Base-by-base conservation (phyloP, 208 protist genomes). In the Leishmania braziliensis region DNA sequence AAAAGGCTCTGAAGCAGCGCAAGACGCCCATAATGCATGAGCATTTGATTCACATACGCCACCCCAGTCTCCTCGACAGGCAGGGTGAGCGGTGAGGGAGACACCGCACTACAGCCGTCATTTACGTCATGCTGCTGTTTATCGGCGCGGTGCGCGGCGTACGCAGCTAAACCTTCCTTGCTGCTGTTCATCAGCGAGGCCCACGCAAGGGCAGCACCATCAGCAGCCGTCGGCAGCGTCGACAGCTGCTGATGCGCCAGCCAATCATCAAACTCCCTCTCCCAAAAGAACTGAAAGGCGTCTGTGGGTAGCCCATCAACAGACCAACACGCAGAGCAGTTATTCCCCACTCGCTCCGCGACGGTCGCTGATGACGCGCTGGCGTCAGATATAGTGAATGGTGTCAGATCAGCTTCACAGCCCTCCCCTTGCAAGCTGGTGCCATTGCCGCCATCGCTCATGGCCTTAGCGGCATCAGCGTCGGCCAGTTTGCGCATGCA, bases 201-300 rank as follows among this genome's bases (percentile, higher is more conserved):
- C 53, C 50, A 77, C 53, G 5, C n/a, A 20, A 77, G 73, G 23
- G 73, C 73, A 14, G 33, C 79, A 5, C 39, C 29, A 43, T 2
- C 8, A 48, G 8, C 36, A 50, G 43, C 39, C 14, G 68, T 33
- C 9, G 29, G 16, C 1, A 43, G 3, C 6, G 43, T n/a, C 63
- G 65, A 29, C 23, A 53, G 43, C 26, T 51, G 46, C 29, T 5
- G 5, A 51, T 56, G 33, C 29, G 36, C 3, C 46, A 83, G 54
- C 80, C 74, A 75, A 26, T 68, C 18, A 29, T 75, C 80, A 69
- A 79, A 83, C 53, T 75, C 74, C 12, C 8, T 26, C 53, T 83
- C 74, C 80, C 80, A 83, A 36, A 83, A 83, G 43, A 51, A 16
- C 54, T 83, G 74, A 54, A 83, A 83, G 20, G 73, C 62, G 10